A percentile compares a stretch with the other conserved stretches of the same genome.
Evolutionary conservation across 2,329 filamentous ascomycete genomes (phyloP).

Genomic region (Colletotrichum eleusines): DNA sequence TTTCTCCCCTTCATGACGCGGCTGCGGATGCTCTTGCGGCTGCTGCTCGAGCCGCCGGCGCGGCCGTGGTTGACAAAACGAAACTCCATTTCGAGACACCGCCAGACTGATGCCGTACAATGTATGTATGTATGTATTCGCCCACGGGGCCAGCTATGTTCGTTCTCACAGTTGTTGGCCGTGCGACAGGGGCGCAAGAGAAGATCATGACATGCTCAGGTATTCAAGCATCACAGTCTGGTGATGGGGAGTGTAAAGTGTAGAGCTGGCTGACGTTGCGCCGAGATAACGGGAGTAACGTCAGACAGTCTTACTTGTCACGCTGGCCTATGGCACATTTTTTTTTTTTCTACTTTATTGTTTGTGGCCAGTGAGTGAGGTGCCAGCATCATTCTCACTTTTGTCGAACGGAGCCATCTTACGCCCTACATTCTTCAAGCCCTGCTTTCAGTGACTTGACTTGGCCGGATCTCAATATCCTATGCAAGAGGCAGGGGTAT

Average conservation of each 20-base stretch:
- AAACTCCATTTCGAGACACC: background rate
- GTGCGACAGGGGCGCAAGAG: background rate
- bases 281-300: background rate
- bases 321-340: background rate
- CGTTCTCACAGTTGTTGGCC: background rate
- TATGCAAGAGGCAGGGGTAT: too few species aligned
- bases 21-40: slow-evolving; percentile 1
- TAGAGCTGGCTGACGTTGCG: background rate
- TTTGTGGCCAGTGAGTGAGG: background rate
- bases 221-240: too few species aligned
- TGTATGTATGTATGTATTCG: too few species aligned
- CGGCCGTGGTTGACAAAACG: slow-evolving; percentile 4
- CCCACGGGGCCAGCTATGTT: too few species aligned
- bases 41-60: background rate
- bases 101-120: too few species aligned
- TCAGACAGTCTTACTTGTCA: background rate
- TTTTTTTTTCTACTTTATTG: background rate
- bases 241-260: background rate
- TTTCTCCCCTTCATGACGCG: slow-evolving; percentile 20
- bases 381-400: too few species aligned
- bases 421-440: background rate
- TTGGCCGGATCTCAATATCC: too few species aligned
- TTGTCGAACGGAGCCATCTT: too few species aligned
- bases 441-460: too few species aligned
- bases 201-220: background rate